These are phyloP conservation scores for Pythium scleroteichum DNA, from an alignment of 352 stramenopile species.

Conservation along the genomic window DNA sequence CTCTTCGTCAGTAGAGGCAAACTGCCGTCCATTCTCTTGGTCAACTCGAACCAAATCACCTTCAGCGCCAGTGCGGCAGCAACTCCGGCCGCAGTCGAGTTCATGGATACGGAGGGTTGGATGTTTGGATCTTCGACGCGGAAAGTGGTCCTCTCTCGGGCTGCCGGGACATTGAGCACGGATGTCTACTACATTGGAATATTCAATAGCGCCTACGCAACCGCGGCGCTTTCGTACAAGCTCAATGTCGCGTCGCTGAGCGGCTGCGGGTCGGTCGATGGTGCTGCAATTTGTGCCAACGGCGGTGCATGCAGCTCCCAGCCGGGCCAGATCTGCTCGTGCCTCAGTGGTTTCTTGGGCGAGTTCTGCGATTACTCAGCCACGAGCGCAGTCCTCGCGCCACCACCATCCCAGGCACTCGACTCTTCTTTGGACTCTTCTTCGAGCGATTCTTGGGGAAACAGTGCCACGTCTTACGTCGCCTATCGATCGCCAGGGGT, in stretches of 20 bases:
- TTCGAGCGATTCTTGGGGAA: not conserved
- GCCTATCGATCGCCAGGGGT: slow-evolving; percentile 16
- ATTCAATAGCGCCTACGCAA: slow-evolving; percentile 71
- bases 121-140: slow-evolving; percentile 35
- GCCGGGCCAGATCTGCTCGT: slow-evolving; percentile 56
- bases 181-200: slow-evolving; percentile 78
- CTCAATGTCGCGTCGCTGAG: slow-evolving; percentile 56
- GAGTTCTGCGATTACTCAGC: slow-evolving; percentile 41
- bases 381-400: slow-evolving; percentile 23
- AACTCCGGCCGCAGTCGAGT: slow-evolving; percentile 38
- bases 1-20: slow-evolving; percentile 72
- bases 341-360: slow-evolving; percentile 34
- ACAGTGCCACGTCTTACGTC: slow-evolving; percentile 11
- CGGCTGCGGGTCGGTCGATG: slow-evolving; percentile 31
- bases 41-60: slow-evolving; percentile 7
- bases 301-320: slow-evolving; percentile 46
- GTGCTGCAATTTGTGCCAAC: slow-evolving; percentile 47
- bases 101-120: slow-evolving; percentile 53
- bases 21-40: slow-evolving; percentile 36
- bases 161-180: slow-evolving; percentile 63
- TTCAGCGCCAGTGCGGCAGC: not conserved
- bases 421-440: slow-evolving; percentile 27
- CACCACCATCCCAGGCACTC: not conserved
- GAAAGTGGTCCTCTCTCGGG: slow-evolving; percentile 60
- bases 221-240: slow-evolving; percentile 42